Evolutionary conservation across 371 early-diverging fungal species (phyloP).

Genomic region (Mortierella sp.): DNA sequence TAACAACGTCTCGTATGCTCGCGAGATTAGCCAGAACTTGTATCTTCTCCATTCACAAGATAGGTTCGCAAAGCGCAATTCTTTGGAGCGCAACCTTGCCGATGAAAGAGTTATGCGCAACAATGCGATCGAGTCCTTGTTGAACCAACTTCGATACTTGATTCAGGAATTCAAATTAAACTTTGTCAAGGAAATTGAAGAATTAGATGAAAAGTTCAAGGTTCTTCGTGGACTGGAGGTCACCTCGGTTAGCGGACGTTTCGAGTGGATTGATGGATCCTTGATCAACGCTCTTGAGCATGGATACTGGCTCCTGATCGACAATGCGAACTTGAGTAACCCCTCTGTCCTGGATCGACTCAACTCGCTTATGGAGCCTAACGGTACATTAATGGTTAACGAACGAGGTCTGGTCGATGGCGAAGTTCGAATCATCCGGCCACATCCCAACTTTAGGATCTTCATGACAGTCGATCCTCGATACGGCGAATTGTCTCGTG

Average conservation of each 20-base stretch:
- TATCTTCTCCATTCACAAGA: slow-evolving; percentile 55
- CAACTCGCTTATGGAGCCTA: slow-evolving; percentile 93
- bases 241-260: slow-evolving; percentile 78
- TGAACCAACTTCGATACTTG: slow-evolving; percentile 43
- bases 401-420: slow-evolving; percentile 93
- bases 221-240: slow-evolving; percentile 64
- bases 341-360: slow-evolving; percentile 96
- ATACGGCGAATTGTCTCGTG: slow-evolving; percentile 94
- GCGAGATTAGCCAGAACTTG: slow-evolving; percentile 53
- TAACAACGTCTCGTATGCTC: slow-evolving; percentile 33
- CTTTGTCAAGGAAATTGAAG: slow-evolving; percentile 33
- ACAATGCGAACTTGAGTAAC: slow-evolving; percentile 98
- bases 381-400: slow-evolving; percentile 90
- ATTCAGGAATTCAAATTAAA: slow-evolving; percentile 47
- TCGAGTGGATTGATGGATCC: slow-evolving; percentile 98
- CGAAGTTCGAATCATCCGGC: slow-evolving; percentile 83
- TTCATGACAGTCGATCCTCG: slow-evolving; percentile 98
- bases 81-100: slow-evolving; percentile 33
- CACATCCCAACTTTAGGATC: slow-evolving; percentile 97
- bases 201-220: slow-evolving; percentile 45
- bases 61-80: slow-evolving; percentile 43
- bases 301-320: slow-evolving; percentile 98
- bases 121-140: slow-evolving; percentile 49
- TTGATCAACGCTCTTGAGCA: slow-evolving; percentile 94
- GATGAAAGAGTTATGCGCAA: slow-evolving; percentile 56